phyloP scores from a whole-genome alignment of 148 eudicot species.

The Hydrangea macrophylla region DNA sequence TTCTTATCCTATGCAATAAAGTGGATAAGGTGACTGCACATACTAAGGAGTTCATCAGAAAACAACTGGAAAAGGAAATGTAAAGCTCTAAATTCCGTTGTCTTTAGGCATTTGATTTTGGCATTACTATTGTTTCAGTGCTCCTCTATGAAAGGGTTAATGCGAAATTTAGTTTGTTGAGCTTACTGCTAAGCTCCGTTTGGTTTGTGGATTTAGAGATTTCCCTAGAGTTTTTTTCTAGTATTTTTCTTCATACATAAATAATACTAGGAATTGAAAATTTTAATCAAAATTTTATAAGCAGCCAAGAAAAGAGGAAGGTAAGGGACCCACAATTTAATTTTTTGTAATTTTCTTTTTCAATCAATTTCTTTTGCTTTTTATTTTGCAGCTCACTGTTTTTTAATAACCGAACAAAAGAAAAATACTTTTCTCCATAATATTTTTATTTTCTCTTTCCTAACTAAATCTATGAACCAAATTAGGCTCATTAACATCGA shows the following conservation, averaged over 20 bases:
- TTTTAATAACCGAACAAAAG: too few species aligned
- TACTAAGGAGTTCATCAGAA: slow-evolving; percentile 84
- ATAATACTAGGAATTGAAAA: too few species aligned
- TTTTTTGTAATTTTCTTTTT: too few species aligned
- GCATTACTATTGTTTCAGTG: slow-evolving; percentile 1
- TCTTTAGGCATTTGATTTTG: background rate
- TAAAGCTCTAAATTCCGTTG: slow-evolving; percentile 25
- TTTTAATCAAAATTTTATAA: too few species aligned
- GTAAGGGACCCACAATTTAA: too few species aligned
- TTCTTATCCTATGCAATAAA: slow-evolving; percentile 83
- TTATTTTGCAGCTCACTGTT: background rate
- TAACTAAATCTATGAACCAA: background rate
- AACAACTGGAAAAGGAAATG: slow-evolving; percentile 97
- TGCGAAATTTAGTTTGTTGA: background rate
- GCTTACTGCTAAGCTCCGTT: background rate
- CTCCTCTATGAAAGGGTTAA: background rate
- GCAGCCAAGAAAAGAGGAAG: too few species aligned
- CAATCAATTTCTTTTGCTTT: background rate
- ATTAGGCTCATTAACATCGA: background rate
- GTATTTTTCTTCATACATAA: background rate
- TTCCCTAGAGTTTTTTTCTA: background rate
- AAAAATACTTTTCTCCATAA: background rate
- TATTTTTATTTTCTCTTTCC: background rate
- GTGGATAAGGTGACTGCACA: slow-evolving; percentile 94
- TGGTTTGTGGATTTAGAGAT: background rate